Evolutionary conservation across 148 eudicot genomes (phyloP), one percentile per base, ranked within the genome.

Genomic region (Spergularia marina): DNA sequence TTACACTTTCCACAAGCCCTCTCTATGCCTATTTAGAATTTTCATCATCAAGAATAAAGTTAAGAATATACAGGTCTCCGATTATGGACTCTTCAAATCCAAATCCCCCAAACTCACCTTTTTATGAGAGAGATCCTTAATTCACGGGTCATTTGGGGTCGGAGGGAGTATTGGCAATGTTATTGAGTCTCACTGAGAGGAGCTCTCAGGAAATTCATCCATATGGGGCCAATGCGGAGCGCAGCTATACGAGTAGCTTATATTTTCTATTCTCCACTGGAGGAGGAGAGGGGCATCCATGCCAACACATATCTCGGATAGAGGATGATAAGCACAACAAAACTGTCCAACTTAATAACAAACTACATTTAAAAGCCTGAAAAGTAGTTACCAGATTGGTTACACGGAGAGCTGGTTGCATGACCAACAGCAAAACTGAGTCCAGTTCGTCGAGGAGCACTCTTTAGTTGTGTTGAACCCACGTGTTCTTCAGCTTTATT

Each of bases 401-500:
- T 81, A 58, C 76, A 60, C 21, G 83, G 71, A 56, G 81, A 77
- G 78, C 83, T 70, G 30, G 79, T 52, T 72, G 76, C 78, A 72
- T 83, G 79, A 58, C 98, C 97, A 61, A 94, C 81, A 70, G 96
- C 98, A 79, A 90, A 87, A 74, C 92, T 77, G 44, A 94, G 94
- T 78, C 98, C 97, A 83, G 92, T 91, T 56, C 79, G 90, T 61
- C 77, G 83, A 53, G 77, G 85, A 64, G 78, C 74, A 73, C 72
- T 44, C 20, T 71, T 78, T 51, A 2, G 73, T 70, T 79, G 79
- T 18, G 86, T 62, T 34, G 85, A 77, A 30, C 80, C 82, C 75
- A 61, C 12, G 0, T 79, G 57, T 36, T 77, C 82, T 21, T 81
- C 81, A 9, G 15, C 20, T 41, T 25, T 82, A 49, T 80, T 85